Evolutionary conservation across 2,329 filamentous ascomycete genomes (phyloP).

Genomic region (Pestalotiopsis sp.): DNA sequence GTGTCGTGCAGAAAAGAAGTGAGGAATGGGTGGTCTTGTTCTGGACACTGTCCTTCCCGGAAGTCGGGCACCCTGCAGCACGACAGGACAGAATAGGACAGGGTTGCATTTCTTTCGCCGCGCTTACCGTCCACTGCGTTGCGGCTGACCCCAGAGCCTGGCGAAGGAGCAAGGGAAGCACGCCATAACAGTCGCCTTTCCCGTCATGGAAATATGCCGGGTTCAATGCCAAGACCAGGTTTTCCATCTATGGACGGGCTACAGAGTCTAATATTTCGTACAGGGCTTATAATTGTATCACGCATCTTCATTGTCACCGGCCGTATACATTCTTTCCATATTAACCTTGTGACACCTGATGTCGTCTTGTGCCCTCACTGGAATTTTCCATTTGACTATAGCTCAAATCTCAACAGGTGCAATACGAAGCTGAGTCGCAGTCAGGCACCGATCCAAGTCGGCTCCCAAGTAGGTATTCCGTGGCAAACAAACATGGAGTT

Average conservation of each 20-base stretch:
- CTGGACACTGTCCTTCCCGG: neutral
- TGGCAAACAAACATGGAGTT: neutral
- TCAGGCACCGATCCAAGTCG: too few species aligned
- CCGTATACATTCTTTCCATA: too few species aligned
- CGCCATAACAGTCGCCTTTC: conserved; percentile 5
- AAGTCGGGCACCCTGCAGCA: neutral
- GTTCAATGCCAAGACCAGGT: neutral
- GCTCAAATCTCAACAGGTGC: too few species aligned
- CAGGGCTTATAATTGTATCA: too few species aligned
- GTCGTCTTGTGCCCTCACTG: too few species aligned
- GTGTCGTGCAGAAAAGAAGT: neutral
- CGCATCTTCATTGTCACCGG: too few species aligned
- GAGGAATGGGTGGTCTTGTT: neutral
- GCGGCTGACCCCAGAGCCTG: conserved; percentile 1
- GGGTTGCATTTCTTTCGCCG: neutral
- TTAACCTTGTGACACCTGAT: too few species aligned
- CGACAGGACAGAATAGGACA: neutral
- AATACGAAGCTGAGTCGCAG: too few species aligned
- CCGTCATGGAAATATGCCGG: neutral
- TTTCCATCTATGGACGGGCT: neutral
- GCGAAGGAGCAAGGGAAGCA: neutral
- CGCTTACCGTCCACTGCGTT: conserved; percentile 8
- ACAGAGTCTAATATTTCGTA: neutral
- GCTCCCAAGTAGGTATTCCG: neutral
- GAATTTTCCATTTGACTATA: too few species aligned